Evolutionary conservation across 169 alveolate species (phyloP).

Genomic region (Eimeria acervulina): DNA sequence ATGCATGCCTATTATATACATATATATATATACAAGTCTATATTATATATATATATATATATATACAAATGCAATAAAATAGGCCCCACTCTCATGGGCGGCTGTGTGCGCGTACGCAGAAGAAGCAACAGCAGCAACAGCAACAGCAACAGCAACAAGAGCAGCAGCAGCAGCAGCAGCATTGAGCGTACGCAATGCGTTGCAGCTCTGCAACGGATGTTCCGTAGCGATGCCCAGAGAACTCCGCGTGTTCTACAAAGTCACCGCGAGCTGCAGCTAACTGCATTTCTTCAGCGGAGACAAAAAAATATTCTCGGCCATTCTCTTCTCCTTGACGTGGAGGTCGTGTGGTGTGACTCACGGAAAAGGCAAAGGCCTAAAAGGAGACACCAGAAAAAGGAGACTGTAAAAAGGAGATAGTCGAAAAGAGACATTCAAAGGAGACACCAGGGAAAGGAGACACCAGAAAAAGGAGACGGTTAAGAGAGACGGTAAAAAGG

Average conservation of each 20-base stretch:
- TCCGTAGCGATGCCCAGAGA: conserved; percentile 88
- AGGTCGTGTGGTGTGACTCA: conserved; percentile 90
- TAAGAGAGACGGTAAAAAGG: neutral
- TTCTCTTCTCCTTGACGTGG: conserved; percentile 89
- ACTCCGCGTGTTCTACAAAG: conserved; percentile 88
- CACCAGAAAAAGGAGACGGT: neutral
- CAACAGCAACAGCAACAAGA: too few relatives aligned
- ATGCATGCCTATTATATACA: too few relatives aligned
- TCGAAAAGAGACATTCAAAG: too few relatives aligned
- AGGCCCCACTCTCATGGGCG: too few relatives aligned
- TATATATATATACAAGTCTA: neutral
- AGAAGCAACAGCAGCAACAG: too few relatives aligned
- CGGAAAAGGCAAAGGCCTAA: conserved; percentile 87
- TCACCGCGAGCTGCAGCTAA: conserved; percentile 78
- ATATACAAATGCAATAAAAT: neutral
- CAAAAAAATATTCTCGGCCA: conserved; percentile 89
- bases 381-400: neutral
- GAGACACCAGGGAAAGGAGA: neutral
- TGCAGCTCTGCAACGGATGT: conserved; percentile 86
- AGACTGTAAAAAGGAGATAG: too few relatives aligned
- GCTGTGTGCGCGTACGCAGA: too few relatives aligned
- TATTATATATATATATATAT: too few relatives aligned
- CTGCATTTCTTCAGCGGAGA: conserved; percentile 87
- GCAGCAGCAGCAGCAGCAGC: too few relatives aligned
- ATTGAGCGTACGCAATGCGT: too few relatives aligned